Evolutionary conservation across 768 basidiomycete species (phyloP).

Genomic region (Zangia roseola): DNA sequence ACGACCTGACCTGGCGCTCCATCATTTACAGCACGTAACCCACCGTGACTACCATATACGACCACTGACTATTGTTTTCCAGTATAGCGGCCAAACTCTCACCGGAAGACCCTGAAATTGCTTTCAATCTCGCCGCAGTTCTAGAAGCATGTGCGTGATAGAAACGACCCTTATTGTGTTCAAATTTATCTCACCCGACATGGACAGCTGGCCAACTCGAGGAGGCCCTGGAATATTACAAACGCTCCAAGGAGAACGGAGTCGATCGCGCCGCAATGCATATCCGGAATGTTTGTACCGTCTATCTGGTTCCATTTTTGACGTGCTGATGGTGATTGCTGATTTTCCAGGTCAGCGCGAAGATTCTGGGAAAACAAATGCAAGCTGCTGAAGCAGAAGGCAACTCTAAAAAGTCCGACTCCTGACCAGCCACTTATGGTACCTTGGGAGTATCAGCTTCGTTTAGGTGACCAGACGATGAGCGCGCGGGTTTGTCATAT

Average conservation of each 20-base stretch:
- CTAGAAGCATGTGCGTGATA: constrained; percentile 76
- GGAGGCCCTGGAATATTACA: constrained; percentile 79
- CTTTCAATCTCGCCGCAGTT: constrained; percentile 89
- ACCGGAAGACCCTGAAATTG: constrained; percentile 88
- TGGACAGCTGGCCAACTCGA: constrained; percentile 71
- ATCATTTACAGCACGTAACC: constrained; percentile 70
- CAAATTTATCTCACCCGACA: constrained; percentile 30
- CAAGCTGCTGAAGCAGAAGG: constrained; percentile 36
- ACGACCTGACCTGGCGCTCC: constrained; percentile 82
- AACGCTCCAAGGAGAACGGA: constrained; percentile 71
- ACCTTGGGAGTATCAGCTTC: constrained; percentile 1
- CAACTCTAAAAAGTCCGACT: constrained; percentile 26
- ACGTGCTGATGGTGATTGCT: constrained; percentile 9
- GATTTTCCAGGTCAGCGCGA: constrained; percentile 67
- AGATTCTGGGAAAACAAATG: constrained; percentile 66
- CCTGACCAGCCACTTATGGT: constrained; percentile 19
- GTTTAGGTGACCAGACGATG: constrained; percentile 8
- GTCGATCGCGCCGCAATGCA: constrained; percentile 82
- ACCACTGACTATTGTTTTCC: constrained; percentile 34
- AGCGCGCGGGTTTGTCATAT: constrained; percentile 15
- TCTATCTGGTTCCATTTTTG: constrained; percentile 16
- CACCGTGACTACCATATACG: constrained; percentile 29
- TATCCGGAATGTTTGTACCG: constrained; percentile 68
- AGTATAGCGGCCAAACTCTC: constrained; percentile 82
- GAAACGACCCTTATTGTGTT: constrained; percentile 34